These are phyloP conservation scores for Gracilaria domingensis DNA, from an alignment of 23 red algal genomes.

Conservation along the genomic window DNA sequence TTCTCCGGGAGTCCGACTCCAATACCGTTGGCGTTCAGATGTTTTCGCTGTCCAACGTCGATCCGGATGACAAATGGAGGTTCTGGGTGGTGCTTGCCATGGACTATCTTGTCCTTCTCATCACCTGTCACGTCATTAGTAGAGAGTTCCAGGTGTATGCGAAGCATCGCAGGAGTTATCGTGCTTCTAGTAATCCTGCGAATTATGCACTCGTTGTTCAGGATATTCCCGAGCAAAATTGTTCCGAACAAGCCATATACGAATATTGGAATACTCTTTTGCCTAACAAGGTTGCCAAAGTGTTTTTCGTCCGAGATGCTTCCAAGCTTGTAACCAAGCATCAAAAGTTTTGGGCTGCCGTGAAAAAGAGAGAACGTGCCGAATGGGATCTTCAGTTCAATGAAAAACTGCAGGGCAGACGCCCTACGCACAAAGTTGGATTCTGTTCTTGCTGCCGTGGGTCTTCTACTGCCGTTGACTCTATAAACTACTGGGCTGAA, in stretches of 20 bases:
- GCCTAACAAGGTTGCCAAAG: slow-evolving; percentile 49
- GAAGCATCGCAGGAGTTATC: slow-evolving; percentile 51
- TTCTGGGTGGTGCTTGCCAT: slow-evolving; percentile 54
- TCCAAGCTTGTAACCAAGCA: slow-evolving; percentile 50
- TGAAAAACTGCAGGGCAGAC: slow-evolving; percentile 33
- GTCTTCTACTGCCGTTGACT: slow-evolving; percentile 21
- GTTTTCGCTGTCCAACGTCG: slow-evolving; percentile 65
- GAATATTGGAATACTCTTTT: slow-evolving; percentile 75
- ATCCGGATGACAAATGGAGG: slow-evolving; percentile 47
- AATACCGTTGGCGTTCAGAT: slow-evolving; percentile 58
- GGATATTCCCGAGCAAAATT: slow-evolving; percentile 51
- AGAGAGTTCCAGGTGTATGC: slow-evolving; percentile 51
- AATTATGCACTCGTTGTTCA: slow-evolving; percentile 72
- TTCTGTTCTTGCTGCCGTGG: slow-evolving; percentile 58
- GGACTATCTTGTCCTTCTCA: slow-evolving; percentile 22
- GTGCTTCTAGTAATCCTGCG: slow-evolving; percentile 50
- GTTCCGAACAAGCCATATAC: slow-evolving; percentile 47
- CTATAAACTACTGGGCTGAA: slow-evolving; percentile 74
- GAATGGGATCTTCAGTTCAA: slow-evolving; percentile 68
- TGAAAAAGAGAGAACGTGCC: slow-evolving; percentile 65
- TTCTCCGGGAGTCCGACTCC: not conserved
- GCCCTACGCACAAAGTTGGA: slow-evolving; percentile 71
- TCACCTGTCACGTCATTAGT: slow-evolving; percentile 28
- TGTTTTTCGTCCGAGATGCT: slow-evolving; percentile 46
- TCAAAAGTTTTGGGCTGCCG: slow-evolving; percentile 62